Base-by-base conservation (phyloP, 2,329 filamentous ascomycete species). In the Colletotrichum gigasporum region DNA sequence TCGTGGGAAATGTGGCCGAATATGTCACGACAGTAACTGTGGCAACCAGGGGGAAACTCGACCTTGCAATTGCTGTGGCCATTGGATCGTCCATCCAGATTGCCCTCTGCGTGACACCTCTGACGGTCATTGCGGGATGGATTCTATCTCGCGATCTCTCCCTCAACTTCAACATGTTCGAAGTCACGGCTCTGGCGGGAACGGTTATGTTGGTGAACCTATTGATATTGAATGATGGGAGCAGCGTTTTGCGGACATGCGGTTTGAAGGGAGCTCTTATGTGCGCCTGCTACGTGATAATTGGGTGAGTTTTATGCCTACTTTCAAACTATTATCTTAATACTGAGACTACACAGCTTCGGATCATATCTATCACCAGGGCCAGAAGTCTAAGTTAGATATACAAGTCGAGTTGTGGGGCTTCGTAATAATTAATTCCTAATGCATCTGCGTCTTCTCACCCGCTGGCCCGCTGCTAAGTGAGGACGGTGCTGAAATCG, bases 161-260 rank as follows among this genome's bases (percentile, higher is more conserved):
- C n/a, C 81, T 93, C 50, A 90, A 91, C 69, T 93, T 93, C 76
- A 90, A 90, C 69, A 83, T 89, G 34, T 93, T 93, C 72, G 91
- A 93, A 78, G 92, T 90, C 0, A 87, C 92, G 18, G 87, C 89
- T 35, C 83, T 93, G 70, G 90, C 93, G 71, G 85, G 91, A 4
- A 87, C 84, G 3, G 89, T 91, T 3, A 81, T 93, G 63, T 86
- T 93, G 48, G 90, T 93, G 71, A 92, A 92, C 74, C 89, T 92
- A 69, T 79, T 93, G n/a, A 90, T 93, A 56, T 83, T 91, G 26
- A 90, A 91, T 69, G 91, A 90, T 12, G 84, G 90, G 68, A 89
- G 85, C 70, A 91, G 91, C 70, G 91, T 90, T 67, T 82, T 92
- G 2, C 72, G 71, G 56, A 67, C 89, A 0, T 75, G 72, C 4